phyloP scores from a whole-genome alignment of 257 asterid species.

The Nicotiana tabacum region DNA sequence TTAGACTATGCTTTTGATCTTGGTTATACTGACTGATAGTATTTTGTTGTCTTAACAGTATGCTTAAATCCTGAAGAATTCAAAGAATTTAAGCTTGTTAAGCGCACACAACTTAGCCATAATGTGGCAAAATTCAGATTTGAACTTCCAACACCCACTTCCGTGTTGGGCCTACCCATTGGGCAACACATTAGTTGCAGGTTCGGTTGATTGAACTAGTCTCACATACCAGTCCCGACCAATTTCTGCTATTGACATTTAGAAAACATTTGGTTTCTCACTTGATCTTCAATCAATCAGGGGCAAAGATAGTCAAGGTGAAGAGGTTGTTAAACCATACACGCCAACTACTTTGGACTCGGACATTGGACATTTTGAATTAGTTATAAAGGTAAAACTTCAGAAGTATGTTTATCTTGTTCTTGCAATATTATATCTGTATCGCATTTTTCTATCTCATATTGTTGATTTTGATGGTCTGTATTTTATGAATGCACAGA shows the following conservation, averaged over 20 bases:
- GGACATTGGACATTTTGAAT: slow-evolving; percentile 85
- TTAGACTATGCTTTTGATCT: not conserved
- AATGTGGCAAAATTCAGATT: slow-evolving; percentile 93
- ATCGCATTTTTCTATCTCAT: slow-evolving; percentile 6
- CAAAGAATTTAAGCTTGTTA: slow-evolving; percentile 86
- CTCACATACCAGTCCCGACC: not conserved
- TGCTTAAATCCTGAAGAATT: slow-evolving; percentile 81
- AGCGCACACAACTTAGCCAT: slow-evolving; percentile 79
- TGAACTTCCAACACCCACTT: slow-evolving; percentile 81
- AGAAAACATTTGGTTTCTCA: slow-evolving; percentile 3
- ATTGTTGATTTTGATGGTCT: slow-evolving; percentile 10
- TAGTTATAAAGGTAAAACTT: slow-evolving; percentile 77
- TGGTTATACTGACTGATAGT: slow-evolving; percentile 3
- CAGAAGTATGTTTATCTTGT: not conserved
- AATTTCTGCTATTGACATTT: not conserved
- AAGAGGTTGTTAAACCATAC: slow-evolving; percentile 93
- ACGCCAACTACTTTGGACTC: slow-evolving; percentile 98
- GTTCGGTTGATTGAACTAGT: slow-evolving; percentile 28
- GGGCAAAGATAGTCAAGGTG: slow-evolving; percentile 95
- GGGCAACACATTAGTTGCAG: slow-evolving; percentile 99
- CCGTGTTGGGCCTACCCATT: slow-evolving; percentile 92
- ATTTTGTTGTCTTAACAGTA: slow-evolving; percentile 32
- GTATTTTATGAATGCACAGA: slow-evolving; percentile 36
- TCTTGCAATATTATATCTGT: not conserved
- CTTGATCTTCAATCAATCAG: slow-evolving; percentile 32